Evolutionary conservation across 2,329 filamentous ascomycete species (phyloP), one percentile per base, ranked within the genome.

Genomic region (Emergomyces pasteurianus): DNA sequence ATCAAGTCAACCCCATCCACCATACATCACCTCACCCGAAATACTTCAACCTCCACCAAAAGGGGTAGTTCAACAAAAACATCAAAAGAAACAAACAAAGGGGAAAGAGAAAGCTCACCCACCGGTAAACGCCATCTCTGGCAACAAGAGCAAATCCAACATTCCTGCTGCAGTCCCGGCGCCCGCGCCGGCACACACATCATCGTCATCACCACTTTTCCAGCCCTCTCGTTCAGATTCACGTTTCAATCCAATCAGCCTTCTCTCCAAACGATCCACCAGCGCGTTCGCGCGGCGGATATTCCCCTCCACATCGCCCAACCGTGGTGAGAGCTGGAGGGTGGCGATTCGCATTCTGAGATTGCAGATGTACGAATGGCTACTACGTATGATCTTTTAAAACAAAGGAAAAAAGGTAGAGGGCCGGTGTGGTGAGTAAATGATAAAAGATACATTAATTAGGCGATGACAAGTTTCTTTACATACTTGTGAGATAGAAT

Each of bases 71-170:
- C 7, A 56, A 42, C 14, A 28, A 3, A 55, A 43, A 14, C 21
- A 52, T 9, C 46, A 28, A 28, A 52, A n/a, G 21, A 36, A 60
- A 8, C n/a, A 58, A 38, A 16, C 26, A 36, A 23, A 42, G 14
- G 28, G 58, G 28, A 62, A 58, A 59, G 56, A 31, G 47, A 9
- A 42, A 52, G 34, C 59, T 42, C 6, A 40, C 71, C 66, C 71
- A 83, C 81, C 81, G 60, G 80, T 80, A 70, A 87, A 82, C 3
- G 83, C 83, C 68, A 86, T 72, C 71, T 87, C 84, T 0, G 84
- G 83, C 50, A 87, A 72, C 3, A 86, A 78, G 31, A 87, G 75
- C 63, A 86, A 75, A 68, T 85, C 82, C 36, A 84, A 69, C 52
- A 67, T 38, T 10, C 53, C 52, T 12, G 49, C 50, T 3, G 21